Evolutionary conservation across 2,329 filamentous ascomycete genomes (phyloP), one percentile per base, ranked within the genome.

Genomic region (Microcera coccophila): DNA sequence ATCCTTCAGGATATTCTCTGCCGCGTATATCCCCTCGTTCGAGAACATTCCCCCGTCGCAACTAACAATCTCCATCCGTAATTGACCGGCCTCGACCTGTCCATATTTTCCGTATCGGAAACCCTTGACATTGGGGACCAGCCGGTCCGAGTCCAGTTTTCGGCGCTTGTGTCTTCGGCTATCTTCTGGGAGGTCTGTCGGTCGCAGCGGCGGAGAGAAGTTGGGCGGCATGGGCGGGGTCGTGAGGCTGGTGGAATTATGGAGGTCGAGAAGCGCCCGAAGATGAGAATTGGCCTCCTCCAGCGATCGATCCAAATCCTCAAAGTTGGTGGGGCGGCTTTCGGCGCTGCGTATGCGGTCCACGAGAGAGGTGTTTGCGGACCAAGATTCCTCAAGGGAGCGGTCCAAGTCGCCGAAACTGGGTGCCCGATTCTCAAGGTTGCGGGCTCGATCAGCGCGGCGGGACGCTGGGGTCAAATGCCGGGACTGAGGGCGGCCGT

Each of bases 91-190:
- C 47, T 93, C 86, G 14, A 95, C 85, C 65, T 95, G 90, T 15
- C 90, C 91, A 62, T 85, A 89, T 57, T 82, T 83, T 17, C 90
- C 91, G 62, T 96, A 97, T 49, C 79, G 83, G 61, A 90, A 87
- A 2, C 75, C 78, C 47, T 67, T 70, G 52, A 73, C 76, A 29
- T 62, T 62, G 5, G 72, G 65, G 19, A 72, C 65, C 12, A 72
- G 64, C 36, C 74, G 73, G 48, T 86, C 83, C 2, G 78, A 73
- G 54, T 87, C 84, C 28, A 89, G 64, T 62, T 87, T 89, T 49
- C 85, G 77, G 35, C 85, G 78, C 63, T 90, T 90, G 37, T 68
- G 68, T 44, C 78, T 72, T 42, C 80, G 75, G 52, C 62, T 70
- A 37, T 73, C 70, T 26, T 78, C 73, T 36, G 62, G 55, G 19